Evolutionary conservation across 495 filamentous ascomycete species (phyloP).

Genomic region (Penicillium silybi): DNA sequence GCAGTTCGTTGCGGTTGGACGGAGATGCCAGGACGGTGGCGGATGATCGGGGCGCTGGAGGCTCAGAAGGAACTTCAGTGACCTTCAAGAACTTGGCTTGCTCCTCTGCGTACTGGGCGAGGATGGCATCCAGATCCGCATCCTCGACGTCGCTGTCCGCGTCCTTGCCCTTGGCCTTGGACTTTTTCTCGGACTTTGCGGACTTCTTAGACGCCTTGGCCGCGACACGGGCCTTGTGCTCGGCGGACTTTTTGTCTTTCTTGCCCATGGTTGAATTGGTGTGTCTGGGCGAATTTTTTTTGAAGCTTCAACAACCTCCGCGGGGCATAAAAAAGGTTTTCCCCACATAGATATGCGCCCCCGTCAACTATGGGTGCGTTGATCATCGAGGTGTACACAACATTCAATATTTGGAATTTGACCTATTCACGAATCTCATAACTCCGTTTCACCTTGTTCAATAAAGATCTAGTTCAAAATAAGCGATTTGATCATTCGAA

Average conservation of each 20-base stretch:
- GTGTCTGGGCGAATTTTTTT: slow-evolving; percentile 3
- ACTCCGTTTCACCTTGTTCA: neutral
- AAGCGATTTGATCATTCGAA: neutral
- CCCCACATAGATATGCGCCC: slow-evolving; percentile 15
- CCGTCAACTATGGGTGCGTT: neutral
- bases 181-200: slow-evolving; percentile 70
- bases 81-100: slow-evolving; percentile 93
- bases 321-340: slow-evolving; percentile 27
- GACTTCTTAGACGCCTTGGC: slow-evolving; percentile 59
- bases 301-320: slow-evolving; percentile 10
- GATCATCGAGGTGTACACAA: neutral
- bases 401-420: neutral
- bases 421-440: neutral
- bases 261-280: slow-evolving; percentile 41
- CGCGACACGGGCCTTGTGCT: slow-evolving; percentile 52
- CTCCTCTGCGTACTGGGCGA: slow-evolving; percentile 77
- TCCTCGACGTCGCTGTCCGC: slow-evolving; percentile 83
- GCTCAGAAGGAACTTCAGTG: slow-evolving; percentile 71
- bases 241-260: slow-evolving; percentile 52
- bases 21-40: slow-evolving; percentile 80
- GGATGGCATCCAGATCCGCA: slow-evolving; percentile 93
- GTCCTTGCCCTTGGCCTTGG: slow-evolving; percentile 53
- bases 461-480: neutral
- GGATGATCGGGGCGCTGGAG: slow-evolving; percentile 74
- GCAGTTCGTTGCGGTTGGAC: slow-evolving; percentile 79